Conservation (phyloP, 2,329 filamentous ascomycete genomes). For the Neofusicoccum parvum region DNA sequence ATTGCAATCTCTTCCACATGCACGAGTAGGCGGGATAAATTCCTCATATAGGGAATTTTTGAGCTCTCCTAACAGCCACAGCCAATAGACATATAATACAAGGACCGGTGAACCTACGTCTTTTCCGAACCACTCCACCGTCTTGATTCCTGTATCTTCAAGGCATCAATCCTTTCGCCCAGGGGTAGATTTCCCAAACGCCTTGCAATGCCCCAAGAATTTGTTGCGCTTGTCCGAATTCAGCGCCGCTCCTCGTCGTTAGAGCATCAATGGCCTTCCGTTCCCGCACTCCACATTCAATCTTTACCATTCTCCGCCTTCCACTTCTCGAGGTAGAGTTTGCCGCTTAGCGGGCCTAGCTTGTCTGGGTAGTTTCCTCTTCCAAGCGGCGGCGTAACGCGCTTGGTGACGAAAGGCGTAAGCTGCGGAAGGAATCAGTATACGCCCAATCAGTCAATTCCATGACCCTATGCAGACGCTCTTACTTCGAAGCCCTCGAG, state of each 20-base stretch:
- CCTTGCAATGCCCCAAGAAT: conserved; percentile 11
- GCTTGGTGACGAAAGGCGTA: conserved; percentile 72
- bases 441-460: neutral
- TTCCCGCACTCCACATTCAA: neutral
- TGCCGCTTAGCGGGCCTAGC: conserved; percentile 34
- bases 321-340: conserved; percentile 36
- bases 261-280: neutral
- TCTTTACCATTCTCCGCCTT: conserved; percentile 33
- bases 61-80: too few relatives aligned
- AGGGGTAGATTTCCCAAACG: conserved; percentile 1
- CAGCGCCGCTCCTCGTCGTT: neutral
- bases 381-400: conserved; percentile 9
- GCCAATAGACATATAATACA: neutral
- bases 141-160: neutral
- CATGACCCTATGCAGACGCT: neutral
- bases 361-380: conserved; percentile 26
- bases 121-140: neutral
- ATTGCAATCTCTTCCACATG: too few relatives aligned
- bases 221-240: neutral
- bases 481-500: conserved; percentile 72
- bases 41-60: too few relatives aligned
- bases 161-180: conserved; percentile 1
- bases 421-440: conserved; percentile 55
- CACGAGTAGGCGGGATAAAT: too few relatives aligned
- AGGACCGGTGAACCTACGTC: neutral